Conservation (phyloP, 331 rosid species). For the Saraca asoca region DNA sequence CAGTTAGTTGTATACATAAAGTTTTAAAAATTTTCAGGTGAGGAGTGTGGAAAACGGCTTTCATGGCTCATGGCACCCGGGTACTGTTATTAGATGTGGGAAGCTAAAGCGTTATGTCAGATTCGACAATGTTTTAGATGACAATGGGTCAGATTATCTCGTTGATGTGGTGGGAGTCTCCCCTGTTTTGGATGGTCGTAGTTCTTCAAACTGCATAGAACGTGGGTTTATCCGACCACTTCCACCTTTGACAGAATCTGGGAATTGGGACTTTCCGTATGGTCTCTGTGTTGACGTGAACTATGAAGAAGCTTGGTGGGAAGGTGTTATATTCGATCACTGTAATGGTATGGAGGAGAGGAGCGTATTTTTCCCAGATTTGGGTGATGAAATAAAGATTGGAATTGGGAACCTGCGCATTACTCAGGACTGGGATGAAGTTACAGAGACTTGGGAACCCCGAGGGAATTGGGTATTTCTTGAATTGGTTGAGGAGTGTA, state of each 20-base stretch:
- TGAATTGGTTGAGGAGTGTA: slow-evolving; percentile 64
- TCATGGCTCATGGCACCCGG: slow-evolving; percentile 86
- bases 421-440: slow-evolving; percentile 80
- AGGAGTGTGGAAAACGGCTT: slow-evolving; percentile 81
- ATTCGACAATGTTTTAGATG: slow-evolving; percentile 57
- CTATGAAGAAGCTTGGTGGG: slow-evolving; percentile 88
- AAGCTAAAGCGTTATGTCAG: slow-evolving; percentile 49
- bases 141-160: slow-evolving; percentile 39
- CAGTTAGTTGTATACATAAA: slow-evolving; percentile 17
- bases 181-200: slow-evolving; percentile 50
- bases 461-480: slow-evolving; percentile 79
- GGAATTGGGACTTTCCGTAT: slow-evolving; percentile 43
- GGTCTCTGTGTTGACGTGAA: slow-evolving; percentile 76
- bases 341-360: slow-evolving; percentile 54
- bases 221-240: slow-evolving; percentile 69
- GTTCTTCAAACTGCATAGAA: slow-evolving; percentile 16
- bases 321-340: slow-evolving; percentile 79
- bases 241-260: slow-evolving; percentile 48
- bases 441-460: slow-evolving; percentile 51
- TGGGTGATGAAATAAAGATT: slow-evolving; percentile 71
- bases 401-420: slow-evolving; percentile 46
- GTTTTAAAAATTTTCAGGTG: slow-evolving; percentile 48
- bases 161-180: slow-evolving; percentile 59
- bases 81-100: slow-evolving; percentile 47
- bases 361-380: slow-evolving; percentile 73